phyloP scores from a whole-genome alignment of 129 eudicot species.

The Helichrysum umbraculigerum region DNA sequence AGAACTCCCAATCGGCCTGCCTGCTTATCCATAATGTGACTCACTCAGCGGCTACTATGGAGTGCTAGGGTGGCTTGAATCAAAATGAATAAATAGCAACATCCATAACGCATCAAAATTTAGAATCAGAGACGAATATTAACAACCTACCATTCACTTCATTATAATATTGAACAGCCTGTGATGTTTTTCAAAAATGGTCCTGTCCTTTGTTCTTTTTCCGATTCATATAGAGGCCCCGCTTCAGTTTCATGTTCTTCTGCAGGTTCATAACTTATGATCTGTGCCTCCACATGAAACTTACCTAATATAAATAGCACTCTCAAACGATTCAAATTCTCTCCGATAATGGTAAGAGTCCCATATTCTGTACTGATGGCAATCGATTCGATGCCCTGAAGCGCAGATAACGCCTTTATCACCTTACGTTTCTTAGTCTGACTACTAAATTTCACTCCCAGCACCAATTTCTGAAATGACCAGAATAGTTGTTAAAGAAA shows the following conservation, averaged over 20 bases:
- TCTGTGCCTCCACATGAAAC: not conserved
- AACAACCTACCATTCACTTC: not conserved
- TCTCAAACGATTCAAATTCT: not conserved
- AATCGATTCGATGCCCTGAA: not conserved
- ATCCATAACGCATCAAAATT: too few relatives aligned
- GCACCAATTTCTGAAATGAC: constrained; percentile 21
- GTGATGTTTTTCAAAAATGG: not conserved
- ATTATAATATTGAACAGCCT: not conserved
- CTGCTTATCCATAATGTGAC: too few relatives aligned
- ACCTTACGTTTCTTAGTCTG: not conserved
- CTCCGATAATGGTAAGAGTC: constrained; percentile 11
- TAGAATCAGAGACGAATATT: too few relatives aligned
- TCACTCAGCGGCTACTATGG: too few relatives aligned
- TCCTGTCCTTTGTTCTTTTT: not conserved
- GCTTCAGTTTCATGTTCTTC: not conserved
- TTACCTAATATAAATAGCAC: not conserved
- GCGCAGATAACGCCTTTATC: not conserved
- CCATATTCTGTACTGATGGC: not conserved
- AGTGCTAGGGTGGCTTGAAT: too few relatives aligned
- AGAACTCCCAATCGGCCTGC: too few relatives aligned
- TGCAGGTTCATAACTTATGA: constrained; percentile 6
- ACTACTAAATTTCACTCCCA: not conserved
- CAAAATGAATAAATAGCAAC: too few relatives aligned
- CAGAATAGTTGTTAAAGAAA: not conserved
- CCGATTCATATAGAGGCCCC: not conserved